These are phyloP conservation scores for Fusarium sp. DNA, from an alignment of 2,329 filamentous ascomycete species.

Conservation along the genomic window DNA sequence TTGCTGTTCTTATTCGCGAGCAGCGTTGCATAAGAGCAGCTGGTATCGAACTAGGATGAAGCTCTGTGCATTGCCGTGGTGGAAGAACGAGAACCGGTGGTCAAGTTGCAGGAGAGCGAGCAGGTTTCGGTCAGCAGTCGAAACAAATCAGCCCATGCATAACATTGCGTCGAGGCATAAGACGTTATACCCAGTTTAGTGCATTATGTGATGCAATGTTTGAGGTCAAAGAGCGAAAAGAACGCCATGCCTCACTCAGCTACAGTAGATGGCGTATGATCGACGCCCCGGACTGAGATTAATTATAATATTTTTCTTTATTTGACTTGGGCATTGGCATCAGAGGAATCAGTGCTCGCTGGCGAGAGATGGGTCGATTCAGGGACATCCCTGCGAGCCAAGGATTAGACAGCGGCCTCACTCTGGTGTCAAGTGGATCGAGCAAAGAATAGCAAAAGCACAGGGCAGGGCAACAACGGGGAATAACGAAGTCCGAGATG, in stretches of 20 bases:
- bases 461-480: slow-evolving; percentile 19
- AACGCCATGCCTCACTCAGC: slow-evolving; percentile 42
- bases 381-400: slow-evolving; percentile 30
- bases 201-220: slow-evolving; percentile 25
- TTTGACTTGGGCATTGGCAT: slow-evolving; percentile 28
- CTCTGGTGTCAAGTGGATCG: slow-evolving; percentile 34
- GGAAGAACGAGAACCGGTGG: slow-evolving; percentile 24
- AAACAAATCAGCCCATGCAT: slow-evolving; percentile 44
- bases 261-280: slow-evolving; percentile 45
- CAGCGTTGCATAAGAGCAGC: slow-evolving; percentile 28
- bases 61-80: slow-evolving; percentile 28
- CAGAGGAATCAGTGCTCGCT: slow-evolving; percentile 41
- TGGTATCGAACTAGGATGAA: slow-evolving; percentile 35
- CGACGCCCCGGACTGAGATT: slow-evolving; percentile 44
- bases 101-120: slow-evolving; percentile 33
- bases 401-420: slow-evolving; percentile 32
- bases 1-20: slow-evolving; percentile 24
- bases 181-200: neutral
- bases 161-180: slow-evolving; percentile 35
- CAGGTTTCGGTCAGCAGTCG: slow-evolving; percentile 37
- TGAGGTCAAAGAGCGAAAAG: neutral
- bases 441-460: neutral
- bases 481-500: slow-evolving; percentile 15
- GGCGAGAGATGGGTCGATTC: slow-evolving; percentile 34
- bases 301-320: slow-evolving; percentile 11